A percentile compares a stretch with the other conserved stretches of the same genome.
phyloP scores from a whole-genome alignment of 129 eudicot genomes.

The Ambrosia trifida region DNA sequence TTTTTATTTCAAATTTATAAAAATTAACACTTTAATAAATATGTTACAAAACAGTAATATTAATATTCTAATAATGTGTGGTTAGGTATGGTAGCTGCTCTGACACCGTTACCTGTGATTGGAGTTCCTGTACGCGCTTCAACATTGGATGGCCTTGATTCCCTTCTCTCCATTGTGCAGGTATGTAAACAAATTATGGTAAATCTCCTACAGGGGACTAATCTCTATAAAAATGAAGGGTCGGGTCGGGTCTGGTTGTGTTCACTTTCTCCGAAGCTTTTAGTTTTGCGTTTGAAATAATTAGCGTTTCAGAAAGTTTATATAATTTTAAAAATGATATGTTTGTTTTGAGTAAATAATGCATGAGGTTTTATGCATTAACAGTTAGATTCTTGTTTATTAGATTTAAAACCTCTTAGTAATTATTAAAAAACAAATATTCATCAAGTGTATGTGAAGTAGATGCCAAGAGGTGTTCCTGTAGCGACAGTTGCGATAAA shows the following conservation, averaged over 20 bases:
- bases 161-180: conserved; percentile 95
- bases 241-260: not conserved
- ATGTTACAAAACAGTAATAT: not conserved
- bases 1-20: not conserved
- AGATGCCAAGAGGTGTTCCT: conserved; percentile 99
- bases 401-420: not conserved
- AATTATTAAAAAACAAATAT: not conserved
- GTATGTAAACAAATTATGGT: conserved; percentile 27
- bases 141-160: conserved; percentile 86
- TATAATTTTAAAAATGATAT: not conserved
- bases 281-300: not conserved
- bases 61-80: not conserved
- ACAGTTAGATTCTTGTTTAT: not conserved
- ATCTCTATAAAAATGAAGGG: not conserved
- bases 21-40: not conserved
- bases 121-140: conserved; percentile 47
- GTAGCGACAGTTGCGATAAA: conserved; percentile 97
- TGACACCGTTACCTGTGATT: conserved; percentile 28
- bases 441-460: conserved; percentile 5
- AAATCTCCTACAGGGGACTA: not conserved
- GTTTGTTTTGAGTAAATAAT: not conserved
- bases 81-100: conserved; percentile 79
- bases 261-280: not conserved
- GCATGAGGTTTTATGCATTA: not conserved
- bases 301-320: not conserved